Evolutionary conservation across 306 rosid species (phyloP).

Genomic region (Sophora flavescens): DNA sequence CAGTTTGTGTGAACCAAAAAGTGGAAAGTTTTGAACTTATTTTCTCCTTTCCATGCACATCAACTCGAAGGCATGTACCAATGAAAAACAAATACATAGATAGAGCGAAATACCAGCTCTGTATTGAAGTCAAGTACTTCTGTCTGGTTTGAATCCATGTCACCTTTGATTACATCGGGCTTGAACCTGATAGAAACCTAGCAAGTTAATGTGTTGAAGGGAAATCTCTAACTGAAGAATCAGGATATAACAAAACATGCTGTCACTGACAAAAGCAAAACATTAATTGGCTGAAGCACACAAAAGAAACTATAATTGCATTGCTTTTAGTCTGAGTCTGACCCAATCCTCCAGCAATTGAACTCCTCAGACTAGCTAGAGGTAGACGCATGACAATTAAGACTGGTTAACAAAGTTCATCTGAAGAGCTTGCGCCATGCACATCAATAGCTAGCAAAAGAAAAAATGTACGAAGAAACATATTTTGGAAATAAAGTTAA

Average conservation of each 20-base stretch:
- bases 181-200: conserved; percentile 64
- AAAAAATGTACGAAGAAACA: no score
- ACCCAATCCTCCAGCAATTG: background rate
- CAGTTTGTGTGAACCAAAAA: conserved; percentile 36
- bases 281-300: no score
- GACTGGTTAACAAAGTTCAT: background rate
- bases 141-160: conserved; percentile 84
- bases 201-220: conserved; percentile 28
- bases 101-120: conserved; percentile 56
- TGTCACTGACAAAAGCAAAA: conserved; percentile 20
- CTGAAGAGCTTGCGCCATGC: background rate
- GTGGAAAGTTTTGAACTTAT: conserved; percentile 19
- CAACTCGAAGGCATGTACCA: no score
- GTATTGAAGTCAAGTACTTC: conserved; percentile 81
- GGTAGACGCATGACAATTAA: no score
- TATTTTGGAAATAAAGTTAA: no score
- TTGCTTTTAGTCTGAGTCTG: background rate
- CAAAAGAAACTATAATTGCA: background rate
- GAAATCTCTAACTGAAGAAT: conserved; percentile 13
- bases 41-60: background rate
- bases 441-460: background rate
- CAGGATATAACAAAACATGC: background rate
- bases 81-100: background rate
- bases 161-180: conserved; percentile 94
- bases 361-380: background rate